Base-by-base conservation (phyloP, 106 monocot genomes). In the Narthecium ossifragum region DNA sequence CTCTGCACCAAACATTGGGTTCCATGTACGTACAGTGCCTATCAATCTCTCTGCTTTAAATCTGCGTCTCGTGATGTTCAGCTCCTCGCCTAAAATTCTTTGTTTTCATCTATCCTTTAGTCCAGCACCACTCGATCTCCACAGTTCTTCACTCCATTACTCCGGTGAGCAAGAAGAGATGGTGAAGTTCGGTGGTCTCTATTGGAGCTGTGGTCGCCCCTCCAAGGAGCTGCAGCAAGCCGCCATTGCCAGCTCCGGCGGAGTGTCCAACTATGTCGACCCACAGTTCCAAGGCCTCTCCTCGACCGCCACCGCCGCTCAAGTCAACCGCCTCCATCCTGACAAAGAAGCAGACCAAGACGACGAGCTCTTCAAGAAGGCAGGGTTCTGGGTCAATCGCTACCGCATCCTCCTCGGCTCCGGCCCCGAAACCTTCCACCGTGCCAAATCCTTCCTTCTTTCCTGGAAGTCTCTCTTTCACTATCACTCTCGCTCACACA, bases 381-480 rank as follows among this genome's bases (percentile, higher is more conserved):
- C n/a, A n/a, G 90, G 94, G 15, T 96, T 90, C 83, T 85, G 64
- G 62, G 45, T 90, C 67, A 96, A 96, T 63, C 86, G 75, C 38
- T 30, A 77, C 25, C 90, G 90, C 65, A 61, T 80, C 36, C 90
- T 83, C 67, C 80, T 96, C 50, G 94, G 94, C 57, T 77, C 80
- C 30, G 94, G 90, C 49, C 24, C 66, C 59, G 31, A 22, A 30
- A 80, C 94, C 70, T 96, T 89, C 78, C 20, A 9, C 64, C 66
- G 60, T 21, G 94, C 94, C 72, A 80, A 69, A 39, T 77, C 83
- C 51, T 83, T 90, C n/a, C 76, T 96, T 51, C 61, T 67, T 51
- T 67, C 72, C 26, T 96, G 94, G 94, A 80, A 47, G 85, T 85
- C 32, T n/a, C n/a, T n/a, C 13, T 2, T 20, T 8, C 10, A n/a